Evolutionary conservation across 2,329 filamentous ascomycete genomes (phyloP), one percentile per base, ranked within the genome.

Genomic region (Trichoderma harzianum): DNA sequence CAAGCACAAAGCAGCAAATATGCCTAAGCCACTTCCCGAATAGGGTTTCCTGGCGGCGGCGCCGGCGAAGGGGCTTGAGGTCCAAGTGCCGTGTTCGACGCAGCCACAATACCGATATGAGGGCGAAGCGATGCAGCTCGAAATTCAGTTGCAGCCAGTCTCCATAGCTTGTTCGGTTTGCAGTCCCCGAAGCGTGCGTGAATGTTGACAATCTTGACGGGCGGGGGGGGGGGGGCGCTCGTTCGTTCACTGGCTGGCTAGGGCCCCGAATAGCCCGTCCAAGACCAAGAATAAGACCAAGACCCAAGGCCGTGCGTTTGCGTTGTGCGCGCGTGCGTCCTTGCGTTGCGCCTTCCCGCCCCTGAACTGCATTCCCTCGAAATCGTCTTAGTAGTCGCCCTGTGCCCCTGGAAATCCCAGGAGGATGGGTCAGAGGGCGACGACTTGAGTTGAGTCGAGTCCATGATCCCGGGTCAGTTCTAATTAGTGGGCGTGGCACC

Each of bases 401-500:
- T 62, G 30, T 39, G 67, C 30, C 39, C 68, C 68, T 39, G 12
- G 47, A 6, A 55, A 64, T 43, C 60, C 60, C 58, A 57, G 60
- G 32, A 70, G 60, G 47, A 70, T 57, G 68, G 68, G 47, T 70
- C 58, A 30, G 58, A 63, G 58, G 68, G 58, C 60, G 68, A 70
- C 68, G 3, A 16, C 39, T 63, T 68, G 65, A 69, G 57, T 69
- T 47, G 51, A 68, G 34, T 68, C 51, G 53, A 60, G 36, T 64
- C 43, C 68, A 57, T 47, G 34, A 64, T 57, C 58, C 68, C 36
- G 68, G 68, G 68, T 53, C 67, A 53, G 36, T 21, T 61, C 47
- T 57, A 69, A 69, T 61, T 11, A 69, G 58, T 43, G 68, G 68
- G 58, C 58, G 68, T 70, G 68, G 68, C 68, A 70, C 68, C 68